phyloP scores from a whole-genome alignment of 83 land plant species.

The Thuja plicata region DNA sequence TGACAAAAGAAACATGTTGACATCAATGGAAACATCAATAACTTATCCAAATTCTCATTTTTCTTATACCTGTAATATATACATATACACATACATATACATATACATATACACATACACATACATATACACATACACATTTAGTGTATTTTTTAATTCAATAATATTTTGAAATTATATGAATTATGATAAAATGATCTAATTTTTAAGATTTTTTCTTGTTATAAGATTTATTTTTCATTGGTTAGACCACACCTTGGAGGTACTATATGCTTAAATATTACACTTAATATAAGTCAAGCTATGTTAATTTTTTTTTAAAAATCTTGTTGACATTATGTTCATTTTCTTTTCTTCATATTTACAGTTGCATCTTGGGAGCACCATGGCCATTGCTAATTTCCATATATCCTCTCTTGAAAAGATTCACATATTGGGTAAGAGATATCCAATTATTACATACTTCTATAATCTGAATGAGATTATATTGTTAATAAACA shows the following conservation, averaged over 20 bases:
- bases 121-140: neutral
- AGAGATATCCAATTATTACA: neutral
- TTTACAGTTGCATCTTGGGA: constrained; percentile 80
- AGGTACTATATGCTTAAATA: neutral
- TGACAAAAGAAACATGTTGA: too few relatives aligned
- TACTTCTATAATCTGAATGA: neutral
- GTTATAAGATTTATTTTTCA: neutral
- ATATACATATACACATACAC: too few relatives aligned
- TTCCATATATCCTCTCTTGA: constrained; percentile 94
- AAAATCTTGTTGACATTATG: neutral
- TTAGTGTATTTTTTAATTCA: neutral
- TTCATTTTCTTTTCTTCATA: neutral
- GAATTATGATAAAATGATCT: neutral
- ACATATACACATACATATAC: too few relatives aligned
- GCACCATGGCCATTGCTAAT: constrained; percentile 91
- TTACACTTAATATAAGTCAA: neutral
- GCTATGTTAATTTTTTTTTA: neutral
- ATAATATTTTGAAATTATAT: neutral
- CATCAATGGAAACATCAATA: too few relatives aligned
- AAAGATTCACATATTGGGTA: constrained; percentile 98
- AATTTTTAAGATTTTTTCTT: neutral
- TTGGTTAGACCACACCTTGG: neutral
- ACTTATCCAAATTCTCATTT: too few relatives aligned
- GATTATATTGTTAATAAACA: neutral
- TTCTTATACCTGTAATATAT: too few relatives aligned